Conservation (phyloP, 352 stramenopile genomes). For the Phytophthora foliorum region DNA sequence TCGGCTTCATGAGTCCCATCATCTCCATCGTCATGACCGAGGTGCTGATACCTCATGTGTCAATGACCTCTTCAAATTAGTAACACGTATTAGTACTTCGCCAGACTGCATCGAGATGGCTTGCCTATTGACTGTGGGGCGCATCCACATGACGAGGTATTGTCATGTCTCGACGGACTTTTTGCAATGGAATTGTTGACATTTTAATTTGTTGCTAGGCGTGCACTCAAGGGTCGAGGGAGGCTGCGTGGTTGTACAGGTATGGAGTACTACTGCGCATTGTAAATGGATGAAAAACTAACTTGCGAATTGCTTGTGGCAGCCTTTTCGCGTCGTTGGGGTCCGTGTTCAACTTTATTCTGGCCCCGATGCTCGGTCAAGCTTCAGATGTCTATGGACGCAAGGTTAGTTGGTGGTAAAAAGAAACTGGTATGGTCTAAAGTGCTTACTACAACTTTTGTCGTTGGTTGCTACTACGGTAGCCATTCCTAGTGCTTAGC, state of each 20-base stretch:
- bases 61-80: background rate
- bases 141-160: slow-evolving; percentile 52
- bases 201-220: slow-evolving; percentile 38
- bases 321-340: slow-evolving; percentile 77
- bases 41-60: slow-evolving; percentile 27
- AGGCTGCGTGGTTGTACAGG: slow-evolving; percentile 81
- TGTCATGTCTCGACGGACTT: background rate
- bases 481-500: slow-evolving; percentile 79
- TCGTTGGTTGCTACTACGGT: background rate
- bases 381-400: slow-evolving; percentile 79
- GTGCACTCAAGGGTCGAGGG: slow-evolving; percentile 70
- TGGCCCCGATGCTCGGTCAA: slow-evolving; percentile 78
- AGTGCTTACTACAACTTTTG: background rate
- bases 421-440: background rate
- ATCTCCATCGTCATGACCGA: slow-evolving; percentile 80
- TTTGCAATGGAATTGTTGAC: background rate
- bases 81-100: slow-evolving; percentile 76
- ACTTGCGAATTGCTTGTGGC: background rate
- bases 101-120: slow-evolving; percentile 59
- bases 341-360: slow-evolving; percentile 67
- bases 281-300: background rate
- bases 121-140: slow-evolving; percentile 70
- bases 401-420: slow-evolving; percentile 53
- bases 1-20: slow-evolving; percentile 78
- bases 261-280: slow-evolving; percentile 11